Evolutionary conservation across 2,329 filamentous ascomycete species (phyloP), one percentile per base, ranked within the genome.

Genomic region (Colletotrichum lentis): DNA sequence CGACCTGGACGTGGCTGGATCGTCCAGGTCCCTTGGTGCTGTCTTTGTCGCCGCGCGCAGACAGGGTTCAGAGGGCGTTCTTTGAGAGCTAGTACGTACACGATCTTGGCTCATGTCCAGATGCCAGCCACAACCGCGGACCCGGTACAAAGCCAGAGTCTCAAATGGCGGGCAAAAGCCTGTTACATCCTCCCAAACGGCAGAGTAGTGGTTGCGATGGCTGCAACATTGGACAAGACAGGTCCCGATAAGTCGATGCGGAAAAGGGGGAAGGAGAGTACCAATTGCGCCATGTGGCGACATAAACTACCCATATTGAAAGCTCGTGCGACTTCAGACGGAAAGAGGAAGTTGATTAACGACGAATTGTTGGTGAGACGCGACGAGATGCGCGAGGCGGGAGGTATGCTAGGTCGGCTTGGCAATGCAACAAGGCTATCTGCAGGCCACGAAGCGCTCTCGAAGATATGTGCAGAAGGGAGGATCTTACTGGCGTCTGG

Each of bases 211-310:
- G 22, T 39, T 41, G 46, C 47, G 44, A 24, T 39, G 10, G 49
- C 41, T 39, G 58, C 41, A 52, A 20, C 2, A 2, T 41, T 16
- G 16, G 49, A 41, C 24, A 18, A 57, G 46, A 54, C 35, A 58
- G 20, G 4, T 62, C 52, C 27, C 8, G 56, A 70, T 62, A 44
- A 57, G 65, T 58, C 61, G 64, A 69, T 47, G 16, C 56, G 54
- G 37, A 64, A 67, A 53, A n/a, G n/a, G 60, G 56, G 65, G 65
- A 70, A 70, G 68, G 65, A 70, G 65, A 69, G 16, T 27, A 53
- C 37, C 18, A 50, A 68, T 68, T 56, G 64, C 59, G 64, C 64
- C 49, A 70, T 68, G 49, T 61, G 59, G 59, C 56, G 64, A 64
- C 59, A 59, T 56, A 41, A 47, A 39, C 22, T 41, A 24, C 11